phyloP scores from a whole-genome alignment of 352 stramenopile species.

The Phytopythium chamaehyphon region DNA sequence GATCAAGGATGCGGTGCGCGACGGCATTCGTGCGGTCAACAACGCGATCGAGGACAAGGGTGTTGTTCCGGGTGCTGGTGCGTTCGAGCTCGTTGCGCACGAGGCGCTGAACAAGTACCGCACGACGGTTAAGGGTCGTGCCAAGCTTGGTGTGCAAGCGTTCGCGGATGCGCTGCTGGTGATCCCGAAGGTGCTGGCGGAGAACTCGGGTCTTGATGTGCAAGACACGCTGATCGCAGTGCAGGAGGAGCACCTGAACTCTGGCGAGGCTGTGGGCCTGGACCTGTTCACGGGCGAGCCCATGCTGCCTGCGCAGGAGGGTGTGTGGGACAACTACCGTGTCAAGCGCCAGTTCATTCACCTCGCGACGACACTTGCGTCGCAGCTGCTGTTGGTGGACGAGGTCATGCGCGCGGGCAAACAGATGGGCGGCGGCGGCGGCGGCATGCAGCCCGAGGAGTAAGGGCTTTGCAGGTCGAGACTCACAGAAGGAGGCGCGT shows the following conservation, averaged over 20 bases:
- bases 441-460: slow-evolving; percentile 55
- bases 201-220: slow-evolving; percentile 84
- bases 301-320: slow-evolving; percentile 95
- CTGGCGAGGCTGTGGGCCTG: slow-evolving; percentile 91
- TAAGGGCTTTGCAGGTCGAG: slow-evolving; percentile 20
- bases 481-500: too few species aligned
- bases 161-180: slow-evolving; percentile 97
- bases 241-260: slow-evolving; percentile 93
- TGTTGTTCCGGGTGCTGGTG: slow-evolving; percentile 94
- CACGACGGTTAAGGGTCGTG: slow-evolving; percentile 89
- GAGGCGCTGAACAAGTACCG: slow-evolving; percentile 87
- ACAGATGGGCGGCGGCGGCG: slow-evolving; percentile 89
- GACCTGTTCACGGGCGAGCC: slow-evolving; percentile 95
- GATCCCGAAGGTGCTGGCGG: slow-evolving; percentile 97
- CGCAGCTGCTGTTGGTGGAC: slow-evolving; percentile 98
- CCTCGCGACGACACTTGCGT: slow-evolving; percentile 97
- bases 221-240: slow-evolving; percentile 97
- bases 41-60: slow-evolving; percentile 97
- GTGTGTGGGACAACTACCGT: slow-evolving; percentile 98
- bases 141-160: slow-evolving; percentile 97
- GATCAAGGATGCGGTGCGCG: slow-evolving; percentile 98
- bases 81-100: slow-evolving; percentile 95
- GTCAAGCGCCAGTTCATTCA: slow-evolving; percentile 99
- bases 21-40: slow-evolving; percentile 97
- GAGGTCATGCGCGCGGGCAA: slow-evolving; percentile 99